A percentile compares a stretch with the other conserved stretches of the same genome.
phyloP scores from a whole-genome alignment of 1,139 yeast genomes.

The Blastobotrys raffinosifermentans region DNA sequence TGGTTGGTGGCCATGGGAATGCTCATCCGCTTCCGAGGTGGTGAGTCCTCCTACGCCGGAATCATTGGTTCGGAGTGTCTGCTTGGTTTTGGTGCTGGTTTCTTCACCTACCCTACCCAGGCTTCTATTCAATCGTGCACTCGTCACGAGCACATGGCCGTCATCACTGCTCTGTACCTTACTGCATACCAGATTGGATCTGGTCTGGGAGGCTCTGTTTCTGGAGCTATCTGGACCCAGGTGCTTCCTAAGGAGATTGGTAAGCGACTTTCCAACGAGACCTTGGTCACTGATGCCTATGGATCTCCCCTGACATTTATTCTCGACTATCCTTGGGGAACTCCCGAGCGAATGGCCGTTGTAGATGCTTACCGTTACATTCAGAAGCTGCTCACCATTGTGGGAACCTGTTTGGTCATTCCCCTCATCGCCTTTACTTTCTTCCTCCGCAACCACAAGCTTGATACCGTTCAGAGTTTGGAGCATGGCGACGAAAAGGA shows the following conservation, averaged over 20 bases:
- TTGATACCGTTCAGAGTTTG: conserved; percentile 33
- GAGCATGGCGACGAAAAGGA: conserved; percentile 35
- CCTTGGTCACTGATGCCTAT: conserved; percentile 46
- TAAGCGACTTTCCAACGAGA: conserved; percentile 24
- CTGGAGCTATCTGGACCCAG: conserved; percentile 47
- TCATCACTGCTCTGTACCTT: conserved; percentile 40
- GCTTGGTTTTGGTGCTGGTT: conserved; percentile 68
- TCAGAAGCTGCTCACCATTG: conserved; percentile 52
- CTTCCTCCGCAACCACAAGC: conserved; percentile 50
- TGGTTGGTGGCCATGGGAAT: conserved; percentile 59
- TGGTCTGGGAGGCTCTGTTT: conserved; percentile 42
- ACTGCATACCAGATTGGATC: conserved; percentile 41
- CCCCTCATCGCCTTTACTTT: conserved; percentile 46
- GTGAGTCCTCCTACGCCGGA: conserved; percentile 44
- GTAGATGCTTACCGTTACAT: conserved; percentile 54
- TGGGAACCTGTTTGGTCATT: conserved; percentile 52
- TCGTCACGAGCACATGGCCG: conserved; percentile 45
- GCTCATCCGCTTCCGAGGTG: conserved; percentile 53
- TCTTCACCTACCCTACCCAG: conserved; percentile 62
- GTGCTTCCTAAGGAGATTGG: conserved; percentile 33
- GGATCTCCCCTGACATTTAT: conserved; percentile 47
- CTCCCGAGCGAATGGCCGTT: conserved; percentile 51
- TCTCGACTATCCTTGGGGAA: conserved; percentile 48
- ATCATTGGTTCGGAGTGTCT: conserved; percentile 61
- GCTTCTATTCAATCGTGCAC: conserved; percentile 59